Percentiles rank a stretch among this genome's conserved stretches.
These are phyloP conservation scores for Hypoxylon sp. DNA, from an alignment of 2,329 filamentous ascomycete genomes.

Conservation along the genomic window DNA sequence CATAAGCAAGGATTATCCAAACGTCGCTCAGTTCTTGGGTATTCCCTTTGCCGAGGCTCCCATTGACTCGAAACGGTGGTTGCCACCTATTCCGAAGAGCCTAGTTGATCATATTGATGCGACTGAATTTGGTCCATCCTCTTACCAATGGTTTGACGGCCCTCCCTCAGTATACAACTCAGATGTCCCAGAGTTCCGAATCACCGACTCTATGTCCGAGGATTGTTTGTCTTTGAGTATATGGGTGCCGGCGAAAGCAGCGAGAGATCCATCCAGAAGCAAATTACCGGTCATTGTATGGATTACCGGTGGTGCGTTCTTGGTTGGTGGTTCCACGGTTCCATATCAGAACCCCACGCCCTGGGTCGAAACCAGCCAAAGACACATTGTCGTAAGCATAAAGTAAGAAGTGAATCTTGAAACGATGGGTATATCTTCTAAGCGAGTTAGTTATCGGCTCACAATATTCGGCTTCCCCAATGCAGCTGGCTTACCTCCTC, in stretches of 20 bases:
- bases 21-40: background rate
- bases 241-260: constrained; percentile 55
- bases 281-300: constrained; percentile 11
- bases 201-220: background rate
- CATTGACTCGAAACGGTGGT: background rate
- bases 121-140: background rate
- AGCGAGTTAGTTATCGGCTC: constrained; percentile 10
- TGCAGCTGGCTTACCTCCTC: constrained; percentile 7
- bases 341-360: constrained; percentile 14
- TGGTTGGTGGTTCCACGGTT: constrained; percentile 10
- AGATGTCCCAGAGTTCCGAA: constrained; percentile 1
- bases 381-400: constrained; percentile 18
- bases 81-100: background rate
- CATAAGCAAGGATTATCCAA: background rate
- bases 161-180: constrained; percentile 1
- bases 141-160: background rate
- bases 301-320: constrained; percentile 13
- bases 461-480: constrained; percentile 16
- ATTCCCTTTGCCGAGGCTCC: constrained; percentile 2
- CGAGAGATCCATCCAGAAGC: constrained; percentile 57
- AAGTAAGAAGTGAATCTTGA: background rate
- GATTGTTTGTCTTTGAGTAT: constrained; percentile 3
- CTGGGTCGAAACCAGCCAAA: constrained; percentile 4
- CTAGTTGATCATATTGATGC: background rate
- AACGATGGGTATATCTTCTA: background rate